Percentiles rank a stretch among this genome's conserved stretches.
These are phyloP conservation scores for Asterophora parasitica DNA, from an alignment of 768 basidiomycete genomes.

Conservation along the genomic window DNA sequence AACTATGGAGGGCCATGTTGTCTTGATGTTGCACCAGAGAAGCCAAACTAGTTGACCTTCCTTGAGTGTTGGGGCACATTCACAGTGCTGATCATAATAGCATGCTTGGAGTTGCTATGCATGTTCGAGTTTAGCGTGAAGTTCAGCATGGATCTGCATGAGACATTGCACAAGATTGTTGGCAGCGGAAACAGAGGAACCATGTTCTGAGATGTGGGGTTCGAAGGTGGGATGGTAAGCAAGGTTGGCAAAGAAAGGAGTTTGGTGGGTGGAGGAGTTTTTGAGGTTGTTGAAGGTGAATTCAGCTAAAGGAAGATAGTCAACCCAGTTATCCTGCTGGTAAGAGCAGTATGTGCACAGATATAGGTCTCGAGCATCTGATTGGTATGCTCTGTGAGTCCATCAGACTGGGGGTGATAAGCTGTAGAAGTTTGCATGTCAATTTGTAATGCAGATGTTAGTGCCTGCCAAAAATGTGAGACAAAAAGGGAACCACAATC, in stretches of 20 bases:
- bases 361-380: conserved; percentile 26
- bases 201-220: neutral
- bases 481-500: conserved; percentile 29
- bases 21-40: no score
- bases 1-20: no score
- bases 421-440: conserved; percentile 25
- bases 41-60: no score
- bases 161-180: no score
- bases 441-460: conserved; percentile 13
- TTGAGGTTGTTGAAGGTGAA: conserved; percentile 36
- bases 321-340: conserved; percentile 29
- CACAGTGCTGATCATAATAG: no score
- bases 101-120: no score
- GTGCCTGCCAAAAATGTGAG: conserved; percentile 24
- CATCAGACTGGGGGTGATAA: conserved; percentile 33
- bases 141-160: no score
- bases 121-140: no score
- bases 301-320: conserved; percentile 31
- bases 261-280: conserved; percentile 27
- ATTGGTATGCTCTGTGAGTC: conserved; percentile 6
- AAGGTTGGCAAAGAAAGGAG: conserved; percentile 33
- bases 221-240: conserved; percentile 9
- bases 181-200: no score
- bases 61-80: no score
- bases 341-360: conserved; percentile 30